Percentiles rank a stretch among this genome's conserved stretches.
Conservation (phyloP, 164 flowering plant species). For the Chimonanthus salicifolius region DNA sequence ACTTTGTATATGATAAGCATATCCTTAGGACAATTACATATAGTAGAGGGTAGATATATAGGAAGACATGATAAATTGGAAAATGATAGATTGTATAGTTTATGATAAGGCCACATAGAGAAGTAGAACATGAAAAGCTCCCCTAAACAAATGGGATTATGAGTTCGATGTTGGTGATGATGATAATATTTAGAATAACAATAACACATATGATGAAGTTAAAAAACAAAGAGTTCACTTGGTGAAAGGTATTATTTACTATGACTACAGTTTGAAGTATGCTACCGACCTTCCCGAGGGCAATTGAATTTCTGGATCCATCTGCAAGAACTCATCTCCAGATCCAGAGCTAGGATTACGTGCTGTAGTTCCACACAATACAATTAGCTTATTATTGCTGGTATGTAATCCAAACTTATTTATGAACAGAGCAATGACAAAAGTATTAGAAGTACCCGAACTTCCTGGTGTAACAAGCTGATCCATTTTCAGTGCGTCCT, state of each 20-base stretch:
- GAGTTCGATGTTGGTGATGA: too few relatives aligned
- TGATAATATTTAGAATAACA: too few relatives aligned
- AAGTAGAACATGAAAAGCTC: too few relatives aligned
- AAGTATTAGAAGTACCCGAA: constrained; percentile 35
- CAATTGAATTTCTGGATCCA: constrained; percentile 30
- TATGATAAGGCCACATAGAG: too few relatives aligned
- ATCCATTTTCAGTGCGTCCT: constrained; percentile 15
- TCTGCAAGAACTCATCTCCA: constrained; percentile 33
- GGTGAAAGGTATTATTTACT: not conserved
- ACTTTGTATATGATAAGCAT: too few relatives aligned
- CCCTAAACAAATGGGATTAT: too few relatives aligned
- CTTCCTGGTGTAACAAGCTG: constrained; percentile 46
- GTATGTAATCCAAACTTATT: not conserved
- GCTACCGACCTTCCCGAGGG: constrained; percentile 49
- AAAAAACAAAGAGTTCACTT: not conserved
- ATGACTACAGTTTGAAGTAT: not conserved
- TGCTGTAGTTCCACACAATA: constrained; percentile 28
- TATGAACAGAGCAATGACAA: not conserved
- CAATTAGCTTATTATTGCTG: not conserved
- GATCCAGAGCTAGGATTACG: constrained; percentile 53
- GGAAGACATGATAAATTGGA: too few relatives aligned
- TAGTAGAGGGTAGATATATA: too few relatives aligned
- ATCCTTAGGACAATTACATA: too few relatives aligned
- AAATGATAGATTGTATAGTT: too few relatives aligned
- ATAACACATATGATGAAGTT: too few relatives aligned